Evolutionary conservation across 179 eudicot genomes (phyloP), one percentile per base, ranked within the genome.

Genomic region (Pouteria campechiana): DNA sequence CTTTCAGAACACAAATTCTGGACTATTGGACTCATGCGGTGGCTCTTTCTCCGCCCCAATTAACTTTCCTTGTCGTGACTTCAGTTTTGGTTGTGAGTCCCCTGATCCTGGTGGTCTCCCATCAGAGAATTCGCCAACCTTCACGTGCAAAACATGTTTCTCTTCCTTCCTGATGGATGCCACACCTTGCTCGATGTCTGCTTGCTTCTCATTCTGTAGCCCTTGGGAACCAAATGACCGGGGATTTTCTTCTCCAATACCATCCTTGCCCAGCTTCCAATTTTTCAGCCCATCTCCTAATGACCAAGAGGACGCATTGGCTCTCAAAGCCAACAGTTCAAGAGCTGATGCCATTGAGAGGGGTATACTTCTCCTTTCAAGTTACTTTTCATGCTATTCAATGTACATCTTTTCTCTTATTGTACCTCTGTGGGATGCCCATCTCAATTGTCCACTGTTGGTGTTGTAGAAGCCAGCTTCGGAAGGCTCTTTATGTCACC

Each of bases 201-300:
- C 49, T 8, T 60, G 67, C n/a, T 65, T 71, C 49, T 74, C 76
- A 30, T 79, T 74, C 42, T 11, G 61, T 35, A 63, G 74, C 55
- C 56, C 48, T 12, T 46, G 41, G 18, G 70, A 50, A 41, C 64
- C 76, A 7, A 25, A 47, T 56, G 44, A 51, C 7, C 25, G 37
- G 6, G 80, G 68, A 40, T 64, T 74, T 38, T 48, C 58, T 23
- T 69, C 83, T 15, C 81, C 86, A 17, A 44, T 84, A 54, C 65
- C 74, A 20, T 69, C 90, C 6, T 49, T 80, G 83, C 94, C 90
- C 13, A 84, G 94, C 64, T 84, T 80, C 63, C 46, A 80, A 21
- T 80, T 80, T 54, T 69, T 74, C 57, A 77, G 76, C 54, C 81
- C 83, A 2, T 45, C 59, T 7, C 37, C 31, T 17, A 12, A 39